These are phyloP conservation scores for Talaromyces nanjingensis DNA, from an alignment of 495 filamentous ascomycete species.

Conservation along the genomic window DNA sequence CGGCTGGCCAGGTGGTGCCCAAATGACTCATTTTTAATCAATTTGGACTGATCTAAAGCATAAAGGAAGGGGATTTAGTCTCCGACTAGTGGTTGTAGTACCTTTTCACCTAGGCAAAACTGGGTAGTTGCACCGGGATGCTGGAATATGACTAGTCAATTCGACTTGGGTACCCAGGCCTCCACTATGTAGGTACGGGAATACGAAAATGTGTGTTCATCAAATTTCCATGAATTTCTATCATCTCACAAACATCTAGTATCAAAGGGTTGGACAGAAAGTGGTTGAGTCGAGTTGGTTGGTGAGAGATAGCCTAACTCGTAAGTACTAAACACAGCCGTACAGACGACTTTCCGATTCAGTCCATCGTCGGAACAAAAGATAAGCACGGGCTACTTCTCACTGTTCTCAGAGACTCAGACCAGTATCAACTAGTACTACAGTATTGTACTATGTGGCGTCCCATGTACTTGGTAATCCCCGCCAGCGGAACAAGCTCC, in stretches of 20 bases:
- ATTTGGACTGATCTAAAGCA: neutral
- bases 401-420: neutral
- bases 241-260: neutral
- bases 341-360: neutral
- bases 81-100: neutral
- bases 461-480: constrained; percentile 3
- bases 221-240: neutral
- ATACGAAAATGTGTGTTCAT: no score
- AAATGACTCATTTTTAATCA: neutral
- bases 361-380: neutral
- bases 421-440: neutral
- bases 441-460: neutral
- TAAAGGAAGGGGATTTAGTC: neutral
- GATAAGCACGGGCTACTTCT: neutral
- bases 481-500: constrained; percentile 1
- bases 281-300: neutral
- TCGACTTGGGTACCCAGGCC: neutral
- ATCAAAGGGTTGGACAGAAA: neutral
- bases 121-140: constrained; percentile 1
- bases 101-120: constrained; percentile 1
- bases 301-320: neutral
- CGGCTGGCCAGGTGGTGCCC: neutral
- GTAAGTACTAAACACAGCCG: neutral
- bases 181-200: neutral
- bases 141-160: constrained; percentile 2